Percentiles rank a stretch among this genome's conserved stretches.
Conservation (phyloP, 1,284 basidiomycete species). For the Earliella scabrosa region DNA sequence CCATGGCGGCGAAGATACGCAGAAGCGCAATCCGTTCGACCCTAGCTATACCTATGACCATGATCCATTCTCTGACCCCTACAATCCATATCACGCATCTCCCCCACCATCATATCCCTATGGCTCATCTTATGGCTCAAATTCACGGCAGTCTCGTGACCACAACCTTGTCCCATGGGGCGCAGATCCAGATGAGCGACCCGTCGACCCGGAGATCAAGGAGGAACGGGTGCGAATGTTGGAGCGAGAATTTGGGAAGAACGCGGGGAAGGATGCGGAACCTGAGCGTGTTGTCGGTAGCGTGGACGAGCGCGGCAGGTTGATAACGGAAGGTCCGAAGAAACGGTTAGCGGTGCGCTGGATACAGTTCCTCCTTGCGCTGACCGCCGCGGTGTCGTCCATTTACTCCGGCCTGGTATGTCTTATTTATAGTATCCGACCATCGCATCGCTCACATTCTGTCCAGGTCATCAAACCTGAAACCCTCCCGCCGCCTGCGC, state of each 20-base stretch:
- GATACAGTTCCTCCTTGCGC: slow-evolving; percentile 53
- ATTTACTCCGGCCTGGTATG: slow-evolving; percentile 69
- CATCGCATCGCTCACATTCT: background rate
- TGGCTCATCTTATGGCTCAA: slow-evolving; percentile 18
- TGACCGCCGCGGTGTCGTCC: slow-evolving; percentile 54
- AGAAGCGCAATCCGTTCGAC: slow-evolving; percentile 34
- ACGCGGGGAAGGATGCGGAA: slow-evolving; percentile 39
- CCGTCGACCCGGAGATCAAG: slow-evolving; percentile 55
- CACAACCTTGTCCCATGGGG: slow-evolving; percentile 30
- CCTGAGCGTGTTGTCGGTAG: slow-evolving; percentile 56
- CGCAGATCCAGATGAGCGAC: slow-evolving; percentile 25
- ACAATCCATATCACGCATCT: slow-evolving; percentile 27
- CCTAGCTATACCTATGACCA: slow-evolving; percentile 31
- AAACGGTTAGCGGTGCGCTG: slow-evolving; percentile 55
- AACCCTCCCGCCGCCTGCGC: slow-evolving; percentile 56
- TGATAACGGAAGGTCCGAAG: slow-evolving; percentile 66
- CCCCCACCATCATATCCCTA: slow-evolving; percentile 35
- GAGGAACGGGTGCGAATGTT: slow-evolving; percentile 73
- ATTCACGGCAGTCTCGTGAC: slow-evolving; percentile 31
- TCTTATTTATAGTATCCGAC: slow-evolving; percentile 14
- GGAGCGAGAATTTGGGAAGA: slow-evolving; percentile 58
- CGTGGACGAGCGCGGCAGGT: slow-evolving; percentile 55
- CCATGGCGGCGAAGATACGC: slow-evolving; percentile 9
- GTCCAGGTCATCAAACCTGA: slow-evolving; percentile 62
- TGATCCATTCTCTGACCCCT: slow-evolving; percentile 35